phyloP scores from a whole-genome alignment of 1,284 basidiomycete genomes.

The Xerocomus minutiporus region DNA sequence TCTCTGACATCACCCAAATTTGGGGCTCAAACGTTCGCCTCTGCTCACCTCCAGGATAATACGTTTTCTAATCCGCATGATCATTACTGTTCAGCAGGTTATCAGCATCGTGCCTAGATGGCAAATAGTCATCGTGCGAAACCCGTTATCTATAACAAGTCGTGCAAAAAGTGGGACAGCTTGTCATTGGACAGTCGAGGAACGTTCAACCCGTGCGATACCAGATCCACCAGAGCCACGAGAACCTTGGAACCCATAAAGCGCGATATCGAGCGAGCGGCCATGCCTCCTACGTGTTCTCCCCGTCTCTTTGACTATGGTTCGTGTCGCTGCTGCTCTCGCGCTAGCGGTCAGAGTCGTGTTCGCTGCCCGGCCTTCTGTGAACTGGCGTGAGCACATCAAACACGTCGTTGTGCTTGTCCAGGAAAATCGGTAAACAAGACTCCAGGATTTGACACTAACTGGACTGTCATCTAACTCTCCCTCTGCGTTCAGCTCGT shows the following conservation, averaged over 20 bases:
- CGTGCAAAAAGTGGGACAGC: neutral
- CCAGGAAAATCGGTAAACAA: conserved; percentile 25
- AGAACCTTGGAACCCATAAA: conserved; percentile 12
- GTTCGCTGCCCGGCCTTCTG: conserved; percentile 3
- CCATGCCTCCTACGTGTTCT: neutral
- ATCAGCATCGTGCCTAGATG: neutral
- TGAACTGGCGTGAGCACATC: conserved; percentile 23
- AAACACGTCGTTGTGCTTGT: conserved; percentile 28
- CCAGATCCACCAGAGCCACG: neutral
- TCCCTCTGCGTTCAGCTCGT: conserved; percentile 11
- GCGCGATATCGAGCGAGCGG: neutral
- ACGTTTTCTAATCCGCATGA: neutral
- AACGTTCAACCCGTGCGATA: conserved; percentile 7
- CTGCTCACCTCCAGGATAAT: neutral
- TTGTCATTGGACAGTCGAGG: conserved; percentile 12
- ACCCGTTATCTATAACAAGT: neutral
- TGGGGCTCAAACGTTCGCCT: neutral
- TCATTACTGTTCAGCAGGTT: neutral
- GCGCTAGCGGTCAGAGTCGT: conserved; percentile 3
- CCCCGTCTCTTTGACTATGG: conserved; percentile 7
- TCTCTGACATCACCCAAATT: neutral
- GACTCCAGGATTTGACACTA: too few species aligned
- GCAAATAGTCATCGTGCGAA: neutral
- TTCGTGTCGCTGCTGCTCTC: conserved; percentile 7
- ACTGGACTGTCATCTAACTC: neutral